These are phyloP conservation scores for Paraphoma chrysanthemicola DNA, from an alignment of 2,329 filamentous ascomycete species.

Conservation along the genomic window DNA sequence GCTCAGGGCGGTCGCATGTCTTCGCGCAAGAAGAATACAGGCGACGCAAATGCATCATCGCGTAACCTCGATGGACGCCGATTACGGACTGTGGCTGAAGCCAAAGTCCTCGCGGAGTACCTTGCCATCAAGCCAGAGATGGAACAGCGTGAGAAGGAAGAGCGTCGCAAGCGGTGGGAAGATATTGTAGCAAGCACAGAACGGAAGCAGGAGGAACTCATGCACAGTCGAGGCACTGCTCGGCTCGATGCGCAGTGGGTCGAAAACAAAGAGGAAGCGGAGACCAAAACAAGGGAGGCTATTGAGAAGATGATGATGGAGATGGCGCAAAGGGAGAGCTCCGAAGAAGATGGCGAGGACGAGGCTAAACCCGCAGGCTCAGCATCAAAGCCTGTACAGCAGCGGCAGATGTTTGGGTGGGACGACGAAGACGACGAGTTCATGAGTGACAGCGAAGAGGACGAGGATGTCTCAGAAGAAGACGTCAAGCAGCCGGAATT, in stretches of 20 bases:
- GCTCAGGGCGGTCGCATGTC: constrained; percentile 98
- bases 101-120: constrained; percentile 94
- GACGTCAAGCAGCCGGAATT: constrained; percentile 32
- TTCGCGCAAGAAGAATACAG: constrained; percentile 81
- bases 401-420: constrained; percentile 73
- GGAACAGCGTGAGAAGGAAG: constrained; percentile 92
- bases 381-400: constrained; percentile 40
- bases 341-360: constrained; percentile 34
- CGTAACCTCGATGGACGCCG: constrained; percentile 91
- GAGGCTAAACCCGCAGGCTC: constrained; percentile 34
- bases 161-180: constrained; percentile 83
- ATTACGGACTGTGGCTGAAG: constrained; percentile 90
- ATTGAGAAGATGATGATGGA: constrained; percentile 62
- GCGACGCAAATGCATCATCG: constrained; percentile 86
- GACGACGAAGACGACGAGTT: constrained; percentile 71
- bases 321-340: constrained; percentile 54
- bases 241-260: constrained; percentile 89
- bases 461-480: constrained; percentile 49
- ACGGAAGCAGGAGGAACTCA: constrained; percentile 81
- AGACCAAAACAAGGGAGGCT: constrained; percentile 80
- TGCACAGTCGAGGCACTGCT: constrained; percentile 70
- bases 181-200: constrained; percentile 87
- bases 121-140: constrained; percentile 95
- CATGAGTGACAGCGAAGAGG: constrained; percentile 56
- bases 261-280: constrained; percentile 90